These are phyloP conservation scores for Cicer cuneatum DNA, from an alignment of 306 rosid species.

Conservation along the genomic window DNA sequence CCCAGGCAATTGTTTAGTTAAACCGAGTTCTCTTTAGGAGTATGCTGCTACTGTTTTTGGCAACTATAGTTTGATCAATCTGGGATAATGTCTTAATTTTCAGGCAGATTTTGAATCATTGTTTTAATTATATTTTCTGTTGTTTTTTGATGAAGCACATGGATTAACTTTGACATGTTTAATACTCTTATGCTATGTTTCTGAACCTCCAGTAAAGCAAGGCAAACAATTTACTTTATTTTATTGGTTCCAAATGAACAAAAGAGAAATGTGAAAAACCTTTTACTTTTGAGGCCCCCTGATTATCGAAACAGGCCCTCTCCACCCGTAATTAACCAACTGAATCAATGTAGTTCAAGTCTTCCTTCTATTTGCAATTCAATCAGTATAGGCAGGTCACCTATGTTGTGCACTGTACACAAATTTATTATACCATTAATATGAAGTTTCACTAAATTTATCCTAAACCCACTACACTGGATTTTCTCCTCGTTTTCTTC, in stretches of 20 bases:
- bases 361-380: not conserved
- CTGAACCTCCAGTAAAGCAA: not conserved
- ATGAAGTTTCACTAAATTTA: too few species aligned
- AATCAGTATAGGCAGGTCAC: not conserved
- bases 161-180: not conserved
- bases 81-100: conserved; percentile 33
- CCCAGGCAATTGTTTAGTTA: conserved; percentile 58
- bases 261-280: not conserved
- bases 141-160: conserved; percentile 16
- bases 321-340: not conserved
- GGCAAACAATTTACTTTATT: not conserved
- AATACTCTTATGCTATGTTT: not conserved
- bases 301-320: not conserved
- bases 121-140: not conserved
- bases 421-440: too few species aligned
- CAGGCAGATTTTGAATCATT: conserved; percentile 23
- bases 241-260: not conserved
- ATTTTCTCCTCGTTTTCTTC: too few species aligned
- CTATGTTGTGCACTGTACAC: too few species aligned
- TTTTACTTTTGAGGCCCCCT: not conserved
- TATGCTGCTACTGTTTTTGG: conserved; percentile 41
- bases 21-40: conserved; percentile 28
- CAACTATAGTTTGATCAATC: conserved; percentile 36
- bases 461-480: too few species aligned
- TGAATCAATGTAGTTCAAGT: not conserved